These are phyloP conservation scores for Obba rivulosa DNA, from an alignment of 768 basidiomycete species.

Conservation along the genomic window DNA sequence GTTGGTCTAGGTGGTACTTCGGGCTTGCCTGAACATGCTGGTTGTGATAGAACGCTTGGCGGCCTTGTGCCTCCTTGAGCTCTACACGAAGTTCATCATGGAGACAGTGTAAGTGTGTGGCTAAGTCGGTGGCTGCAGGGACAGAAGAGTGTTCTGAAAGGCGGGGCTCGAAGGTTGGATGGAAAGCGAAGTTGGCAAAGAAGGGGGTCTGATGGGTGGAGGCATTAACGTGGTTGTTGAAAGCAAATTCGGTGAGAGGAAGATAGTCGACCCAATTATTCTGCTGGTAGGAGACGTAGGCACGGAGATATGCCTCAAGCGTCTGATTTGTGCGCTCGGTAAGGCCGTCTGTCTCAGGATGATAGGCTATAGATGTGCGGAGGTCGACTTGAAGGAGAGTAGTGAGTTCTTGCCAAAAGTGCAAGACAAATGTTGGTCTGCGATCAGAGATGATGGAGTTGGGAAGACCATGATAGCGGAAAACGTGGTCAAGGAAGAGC, in stretches of 20 bases:
- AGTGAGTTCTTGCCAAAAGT: slow-evolving; percentile 7
- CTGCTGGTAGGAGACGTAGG: slow-evolving; percentile 33
- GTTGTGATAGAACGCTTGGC: slow-evolving; percentile 26
- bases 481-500: slow-evolving; percentile 6
- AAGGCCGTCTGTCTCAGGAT: slow-evolving; percentile 38
- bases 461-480: slow-evolving; percentile 12
- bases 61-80: slow-evolving; percentile 25
- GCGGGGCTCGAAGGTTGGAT: slow-evolving; percentile 23
- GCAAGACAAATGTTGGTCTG: slow-evolving; percentile 10
- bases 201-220: slow-evolving; percentile 21
- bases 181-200: slow-evolving; percentile 7
- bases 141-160: slow-evolving; percentile 24
- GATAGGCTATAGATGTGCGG: slow-evolving; percentile 34
- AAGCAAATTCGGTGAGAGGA: slow-evolving; percentile 35
- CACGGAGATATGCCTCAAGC: slow-evolving; percentile 32
- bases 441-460: slow-evolving; percentile 12
- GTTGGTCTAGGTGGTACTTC: slow-evolving; percentile 24
- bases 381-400: slow-evolving; percentile 9
- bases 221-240: slow-evolving; percentile 31
- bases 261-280: slow-evolving; percentile 38
- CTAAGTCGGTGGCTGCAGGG: slow-evolving; percentile 28
- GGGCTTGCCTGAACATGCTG: slow-evolving; percentile 20
- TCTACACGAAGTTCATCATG: slow-evolving; percentile 31
- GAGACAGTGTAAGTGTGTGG: slow-evolving; percentile 22
- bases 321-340: slow-evolving; percentile 34